Evolutionary conservation across 352 stramenopile species (phyloP), one percentile per base, ranked within the genome.

Genomic region (Phytopythium oedochilum): DNA sequence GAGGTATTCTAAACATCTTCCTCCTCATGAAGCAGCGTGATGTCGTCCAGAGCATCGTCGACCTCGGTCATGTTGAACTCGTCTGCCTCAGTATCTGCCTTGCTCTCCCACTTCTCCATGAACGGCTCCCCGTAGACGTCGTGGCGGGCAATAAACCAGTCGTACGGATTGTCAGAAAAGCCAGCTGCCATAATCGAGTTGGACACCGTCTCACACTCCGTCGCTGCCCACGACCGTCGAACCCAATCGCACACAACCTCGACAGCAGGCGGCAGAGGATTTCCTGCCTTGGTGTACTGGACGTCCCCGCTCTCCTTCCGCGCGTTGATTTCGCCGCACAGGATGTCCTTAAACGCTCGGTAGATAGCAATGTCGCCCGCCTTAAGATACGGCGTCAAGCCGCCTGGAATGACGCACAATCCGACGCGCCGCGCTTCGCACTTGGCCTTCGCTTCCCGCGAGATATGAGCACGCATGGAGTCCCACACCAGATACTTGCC

Each of bases 281-380:
- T 62, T 6, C 48, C 48, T 2, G n/a, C 20, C 39, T 42, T 53
- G 11, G 47, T 62, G 47, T 57, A 57, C 31, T 29, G 25, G 18
- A 62, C 48, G 20, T 53, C 38, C 7, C 18, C 47, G 31, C 47
- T 62, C 42, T 62, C 48, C 49, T 62, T 57, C 56, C 36, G 53
- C 40, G 39, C 56, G 31, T 62, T 57, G 42, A 49, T 62, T 12
- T 57, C 47, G n/a, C 20, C 48, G 29, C 39, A 53, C 38, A 57
- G 39, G 8, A 42, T 62, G 48, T 57, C 48, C 56, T 57, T 62
- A 31, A 57, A 62, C 23, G 48, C n/a, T 10, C 48, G 28, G 32
- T 57, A 62, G 22, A 62, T 62, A 32, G 39, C 40, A 25, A 62
- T 56, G 35, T 40, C 35, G 8, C 35, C 35, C 11, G 35, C 35